Conservation (phyloP, 2,329 filamentous ascomycete genomes). For the Colletotrichum lindemuthianum region DNA sequence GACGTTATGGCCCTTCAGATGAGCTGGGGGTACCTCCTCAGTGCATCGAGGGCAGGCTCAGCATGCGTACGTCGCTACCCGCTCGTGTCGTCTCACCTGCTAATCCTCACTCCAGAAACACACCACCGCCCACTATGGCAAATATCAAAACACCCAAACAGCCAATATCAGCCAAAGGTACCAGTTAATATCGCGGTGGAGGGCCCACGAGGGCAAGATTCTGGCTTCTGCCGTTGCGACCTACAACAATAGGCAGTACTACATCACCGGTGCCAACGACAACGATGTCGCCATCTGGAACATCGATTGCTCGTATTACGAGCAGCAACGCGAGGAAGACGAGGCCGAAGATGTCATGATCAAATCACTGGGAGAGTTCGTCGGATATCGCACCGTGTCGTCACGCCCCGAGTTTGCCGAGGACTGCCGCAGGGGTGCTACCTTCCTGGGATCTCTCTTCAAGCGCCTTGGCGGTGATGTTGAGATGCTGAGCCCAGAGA, state of each 20-base stretch:
- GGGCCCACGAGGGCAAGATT: conserved; percentile 87
- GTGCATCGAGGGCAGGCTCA: conserved; percentile 87
- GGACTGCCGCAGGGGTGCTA: conserved; percentile 92
- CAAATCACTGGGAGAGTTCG: conserved; percentile 83
- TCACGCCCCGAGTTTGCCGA: conserved; percentile 86
- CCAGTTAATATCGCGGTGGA: conserved; percentile 80
- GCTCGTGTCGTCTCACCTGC: not conserved
- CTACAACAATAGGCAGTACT: conserved; percentile 79
- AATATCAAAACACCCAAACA: conserved; percentile 58
- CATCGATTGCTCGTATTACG: conserved; percentile 51
- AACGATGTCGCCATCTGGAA: conserved; percentile 91
- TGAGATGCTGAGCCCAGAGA: conserved; percentile 86
- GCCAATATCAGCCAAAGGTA: conserved; percentile 80
- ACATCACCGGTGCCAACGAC: conserved; percentile 94
- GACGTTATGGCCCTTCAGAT: conserved; percentile 90
- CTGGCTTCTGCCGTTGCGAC: conserved; percentile 82
- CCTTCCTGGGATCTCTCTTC: conserved; percentile 89
- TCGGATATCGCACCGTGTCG: conserved; percentile 92
- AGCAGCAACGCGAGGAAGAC: conserved; percentile 44
- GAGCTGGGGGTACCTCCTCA: conserved; percentile 86
- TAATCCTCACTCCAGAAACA: conserved; percentile 63
- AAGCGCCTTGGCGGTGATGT: conserved; percentile 91
- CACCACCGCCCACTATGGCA: conserved; percentile 71
- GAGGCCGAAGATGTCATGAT: conserved; percentile 66
- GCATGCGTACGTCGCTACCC: conserved; percentile 71